A percentile compares a stretch with the other conserved stretches of the same genome.
Evolutionary conservation across 305 asterid species (phyloP).

Genomic region (Solanum hybrid): DNA sequence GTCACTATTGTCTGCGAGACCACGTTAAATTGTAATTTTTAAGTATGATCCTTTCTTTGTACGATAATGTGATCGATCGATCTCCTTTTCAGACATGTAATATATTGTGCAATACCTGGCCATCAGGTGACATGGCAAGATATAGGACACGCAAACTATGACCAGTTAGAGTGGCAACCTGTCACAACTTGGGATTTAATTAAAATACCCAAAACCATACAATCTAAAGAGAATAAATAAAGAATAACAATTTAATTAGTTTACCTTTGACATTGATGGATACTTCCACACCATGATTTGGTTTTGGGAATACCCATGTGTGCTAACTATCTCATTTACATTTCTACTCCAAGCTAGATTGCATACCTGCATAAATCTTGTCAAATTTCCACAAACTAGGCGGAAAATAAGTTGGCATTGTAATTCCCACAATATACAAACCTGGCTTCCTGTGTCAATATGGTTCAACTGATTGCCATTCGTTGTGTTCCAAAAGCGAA

Average conservation of each 20-base stretch:
- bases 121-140: slow-evolving; percentile 97
- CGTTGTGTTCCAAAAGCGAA: slow-evolving; percentile 92
- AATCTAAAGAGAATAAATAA: not conserved
- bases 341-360: slow-evolving; percentile 95
- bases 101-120: slow-evolving; percentile 49
- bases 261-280: slow-evolving; percentile 85
- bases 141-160: slow-evolving; percentile 84
- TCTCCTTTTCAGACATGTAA: not conserved
- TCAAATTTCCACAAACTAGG: not conserved
- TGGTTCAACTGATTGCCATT: slow-evolving; percentile 76
- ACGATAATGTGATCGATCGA: not conserved
- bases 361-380: slow-evolving; percentile 44
- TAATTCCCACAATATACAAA: not conserved
- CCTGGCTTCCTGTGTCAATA: slow-evolving; percentile 97
- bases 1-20: slow-evolving; percentile 54
- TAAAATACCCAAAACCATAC: not conserved
- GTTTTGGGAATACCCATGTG: slow-evolving; percentile 96
- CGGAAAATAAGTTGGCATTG: not conserved
- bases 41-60: not conserved
- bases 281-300: slow-evolving; percentile 99
- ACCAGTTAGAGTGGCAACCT: slow-evolving; percentile 96
- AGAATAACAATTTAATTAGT: not conserved
- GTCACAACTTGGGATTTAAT: not conserved
- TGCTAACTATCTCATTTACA: slow-evolving; percentile 93
- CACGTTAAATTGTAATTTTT: not conserved